A percentile compares a stretch with the other conserved stretches of the same genome.
These are phyloP conservation scores for Mucor lusitanicus DNA, from an alignment of 371 early-diverging fungal genomes.

Conservation along the genomic window DNA sequence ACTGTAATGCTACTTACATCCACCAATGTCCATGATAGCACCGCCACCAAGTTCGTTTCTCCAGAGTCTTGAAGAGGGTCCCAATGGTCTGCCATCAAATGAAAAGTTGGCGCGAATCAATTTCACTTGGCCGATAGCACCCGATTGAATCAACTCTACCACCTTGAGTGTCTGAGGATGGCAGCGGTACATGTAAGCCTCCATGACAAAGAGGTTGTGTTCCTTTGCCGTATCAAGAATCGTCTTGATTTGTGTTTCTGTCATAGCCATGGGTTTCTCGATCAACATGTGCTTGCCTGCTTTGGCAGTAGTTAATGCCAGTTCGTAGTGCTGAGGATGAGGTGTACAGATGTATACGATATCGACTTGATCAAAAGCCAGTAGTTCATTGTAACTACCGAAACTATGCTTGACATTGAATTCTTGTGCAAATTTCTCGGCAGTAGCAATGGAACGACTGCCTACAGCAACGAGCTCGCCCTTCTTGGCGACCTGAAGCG, in stretches of 20 bases:
- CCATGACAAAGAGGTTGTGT: conserved; percentile 44
- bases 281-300: conserved; percentile 50
- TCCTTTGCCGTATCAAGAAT: conserved; percentile 37
- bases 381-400: conserved; percentile 36
- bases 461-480: conserved; percentile 43
- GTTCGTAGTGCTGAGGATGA: conserved; percentile 46
- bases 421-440: conserved; percentile 32
- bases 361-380: conserved; percentile 36
- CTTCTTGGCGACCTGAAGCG: conserved; percentile 29
- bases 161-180: conserved; percentile 47
- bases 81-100: conserved; percentile 39
- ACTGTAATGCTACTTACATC: conserved; percentile 33
- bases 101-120: conserved; percentile 41
- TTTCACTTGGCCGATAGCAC: conserved; percentile 43
- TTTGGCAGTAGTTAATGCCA: conserved; percentile 33
- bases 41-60: conserved; percentile 51
- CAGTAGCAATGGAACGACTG: conserved; percentile 38
- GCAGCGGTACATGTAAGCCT: conserved; percentile 55
- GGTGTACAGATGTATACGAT: conserved; percentile 54
- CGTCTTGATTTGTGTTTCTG: conserved; percentile 31
- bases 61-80: conserved; percentile 44
- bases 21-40: conserved; percentile 52
- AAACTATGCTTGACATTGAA: conserved; percentile 34
- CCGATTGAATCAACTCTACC: conserved; percentile 30
- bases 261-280: conserved; percentile 58